These are phyloP conservation scores for Kentomonas sorsogonicus DNA, from an alignment of 208 protist species.

Conservation along the genomic window DNA sequence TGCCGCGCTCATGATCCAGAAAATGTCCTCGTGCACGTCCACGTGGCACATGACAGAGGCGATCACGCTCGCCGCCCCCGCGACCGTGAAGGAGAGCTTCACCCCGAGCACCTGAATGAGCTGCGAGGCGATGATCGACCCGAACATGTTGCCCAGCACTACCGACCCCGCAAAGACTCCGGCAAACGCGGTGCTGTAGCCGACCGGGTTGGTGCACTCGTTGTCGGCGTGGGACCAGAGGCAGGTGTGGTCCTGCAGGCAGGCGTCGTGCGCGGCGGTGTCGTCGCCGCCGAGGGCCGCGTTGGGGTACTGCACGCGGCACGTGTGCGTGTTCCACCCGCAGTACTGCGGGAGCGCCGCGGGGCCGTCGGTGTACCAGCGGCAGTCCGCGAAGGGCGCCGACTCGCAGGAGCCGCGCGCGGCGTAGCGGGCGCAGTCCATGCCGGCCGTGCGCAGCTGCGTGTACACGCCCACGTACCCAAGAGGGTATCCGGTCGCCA, in stretches of 20 bases:
- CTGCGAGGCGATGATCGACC: conserved; percentile 52
- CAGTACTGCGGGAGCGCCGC: too few species aligned
- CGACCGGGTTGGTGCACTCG: conserved; percentile 45
- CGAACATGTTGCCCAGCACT: conserved; percentile 75
- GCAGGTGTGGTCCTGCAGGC: conserved; percentile 31
- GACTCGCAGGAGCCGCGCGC: conserved; percentile 27
- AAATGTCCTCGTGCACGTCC: conserved; percentile 34
- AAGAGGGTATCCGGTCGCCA: conserved; percentile 62
- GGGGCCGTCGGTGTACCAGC: conserved; percentile 26
- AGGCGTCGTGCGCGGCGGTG: conserved; percentile 10
- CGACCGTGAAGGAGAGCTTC: conserved; percentile 48
- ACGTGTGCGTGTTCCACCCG: conserved; percentile 34
- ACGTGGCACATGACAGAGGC: conserved; percentile 61
- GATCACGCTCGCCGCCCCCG: conserved; percentile 43
- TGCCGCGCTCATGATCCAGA: conserved; percentile 58
- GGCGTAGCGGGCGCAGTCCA: conserved; percentile 47
- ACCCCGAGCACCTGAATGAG: conserved; percentile 39
- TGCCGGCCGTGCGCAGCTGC: conserved; percentile 42
- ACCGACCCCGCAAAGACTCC: conserved; percentile 79
- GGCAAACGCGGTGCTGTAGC: conserved; percentile 45
- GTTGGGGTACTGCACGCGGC: conserved; percentile 19
- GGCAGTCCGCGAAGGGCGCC: conserved; percentile 42
- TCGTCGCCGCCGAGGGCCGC: too few species aligned
- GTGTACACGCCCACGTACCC: conserved; percentile 73
- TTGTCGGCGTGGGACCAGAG: conserved; percentile 43